Base-by-base conservation (phyloP, 148 eudicot genomes). In the Tetragonia tetragonoides region DNA sequence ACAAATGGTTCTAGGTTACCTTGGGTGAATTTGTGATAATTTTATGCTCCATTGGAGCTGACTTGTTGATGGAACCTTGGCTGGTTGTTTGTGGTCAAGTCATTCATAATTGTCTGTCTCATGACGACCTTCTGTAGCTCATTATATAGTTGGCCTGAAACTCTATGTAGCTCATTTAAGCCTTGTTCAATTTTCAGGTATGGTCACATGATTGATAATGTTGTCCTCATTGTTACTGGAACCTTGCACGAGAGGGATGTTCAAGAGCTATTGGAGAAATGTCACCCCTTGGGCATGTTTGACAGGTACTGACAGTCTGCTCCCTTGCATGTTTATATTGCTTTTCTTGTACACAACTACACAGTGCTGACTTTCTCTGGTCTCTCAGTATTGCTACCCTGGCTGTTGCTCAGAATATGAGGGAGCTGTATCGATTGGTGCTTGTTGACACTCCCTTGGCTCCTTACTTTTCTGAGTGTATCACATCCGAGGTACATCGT, bases 161-260 rank as follows among this genome's bases (percentile, higher is more conserved):
- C 77, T 60, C 40, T 72, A 20, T 47, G 1, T 65, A 41, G 53
- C 23, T 76, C 34, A 9, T 28, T 2, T 81, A 34, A 54, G 10
- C 12, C 9, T 10, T 57, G 53, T 17, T 71, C 3, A 37, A 39
- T 54, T 46, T 82, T 51, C 81, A 94, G 98, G 68, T 94, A 94
- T 75, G 98, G 98, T 66, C 97, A 94, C 87, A 94, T 94, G 98
- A 94, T 94, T 66, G 98, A 94, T 86, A 94, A 94, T 86, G 98
- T 94, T 79, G 98, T 95, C 76, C 91, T 95, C 51, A 95, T 95
- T 75, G 97, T 95, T 24, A 95, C 98, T 81, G 98, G 98, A 82
- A 92, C 98, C 56, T 89, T 95, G 92, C 98, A 95, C 60, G 98
- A 95, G 93, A 90, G 98, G 84, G 98, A 95, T 85, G 97, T 92